These are phyloP conservation scores for Pugionium dolabratum DNA, from an alignment of 345 rosid genomes.

Conservation along the genomic window DNA sequence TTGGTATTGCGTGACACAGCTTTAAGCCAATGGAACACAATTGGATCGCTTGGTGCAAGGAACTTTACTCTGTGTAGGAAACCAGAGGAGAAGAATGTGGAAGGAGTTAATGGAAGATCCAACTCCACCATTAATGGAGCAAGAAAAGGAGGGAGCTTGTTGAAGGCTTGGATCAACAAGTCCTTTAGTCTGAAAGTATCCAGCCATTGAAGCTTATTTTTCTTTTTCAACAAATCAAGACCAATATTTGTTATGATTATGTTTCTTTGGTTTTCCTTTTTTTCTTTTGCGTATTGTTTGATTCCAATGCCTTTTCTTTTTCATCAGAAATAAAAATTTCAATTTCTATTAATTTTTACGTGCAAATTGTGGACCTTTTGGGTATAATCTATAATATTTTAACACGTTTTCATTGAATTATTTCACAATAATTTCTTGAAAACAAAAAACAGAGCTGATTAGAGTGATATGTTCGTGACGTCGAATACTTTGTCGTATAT, in stretches of 20 bases:
- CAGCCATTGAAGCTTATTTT: conserved; percentile 47
- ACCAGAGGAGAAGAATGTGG: conserved; percentile 51
- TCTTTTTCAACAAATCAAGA: not conserved
- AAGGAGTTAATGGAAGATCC: conserved; percentile 39
- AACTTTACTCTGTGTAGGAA: conserved; percentile 92
- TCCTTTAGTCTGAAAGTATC: conserved; percentile 74
- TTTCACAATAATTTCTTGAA: conserved; percentile 1
- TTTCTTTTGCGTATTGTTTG: conserved; percentile 7
- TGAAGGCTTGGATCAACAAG: conserved; percentile 92
- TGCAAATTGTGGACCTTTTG: conserved; percentile 9
- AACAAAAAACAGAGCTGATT: not conserved
- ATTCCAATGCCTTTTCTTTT: not conserved
- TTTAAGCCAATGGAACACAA: conserved; percentile 70
- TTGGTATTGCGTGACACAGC: conserved; percentile 47
- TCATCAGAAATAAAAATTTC: conserved; percentile 17
- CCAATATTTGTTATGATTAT: not conserved
- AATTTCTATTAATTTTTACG: not conserved
- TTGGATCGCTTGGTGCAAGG: conserved; percentile 74
- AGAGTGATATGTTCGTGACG: conserved; percentile 3
- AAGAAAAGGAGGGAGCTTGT: conserved; percentile 70
- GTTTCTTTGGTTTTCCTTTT: not conserved
- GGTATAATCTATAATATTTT: not conserved
- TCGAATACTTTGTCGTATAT: conserved; percentile 1
- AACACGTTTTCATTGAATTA: conserved; percentile 19
- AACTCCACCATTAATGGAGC: conserved; percentile 37